phyloP scores from a whole-genome alignment of 106 monocot species.

The Dendrobium nobile region DNA sequence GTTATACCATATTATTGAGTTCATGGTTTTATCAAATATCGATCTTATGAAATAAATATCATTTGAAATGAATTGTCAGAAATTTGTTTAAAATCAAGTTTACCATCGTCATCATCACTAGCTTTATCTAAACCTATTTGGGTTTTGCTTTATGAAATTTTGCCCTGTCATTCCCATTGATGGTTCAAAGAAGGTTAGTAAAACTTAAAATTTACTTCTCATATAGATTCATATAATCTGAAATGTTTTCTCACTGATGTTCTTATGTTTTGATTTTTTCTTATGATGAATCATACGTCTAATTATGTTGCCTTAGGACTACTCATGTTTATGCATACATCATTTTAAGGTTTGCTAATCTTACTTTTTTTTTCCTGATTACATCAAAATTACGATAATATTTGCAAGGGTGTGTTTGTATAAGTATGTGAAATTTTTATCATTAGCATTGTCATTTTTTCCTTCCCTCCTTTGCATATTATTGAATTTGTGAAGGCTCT shows the following conservation, averaged over 20 bases:
- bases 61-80: background rate
- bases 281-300: no score
- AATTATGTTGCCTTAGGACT: no score
- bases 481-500: background rate
- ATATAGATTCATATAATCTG: background rate
- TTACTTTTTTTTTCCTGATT: no score
- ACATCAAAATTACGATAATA: no score
- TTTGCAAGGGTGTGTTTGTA: no score
- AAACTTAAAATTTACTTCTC: background rate
- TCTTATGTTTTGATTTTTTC: no score
- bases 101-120: background rate
- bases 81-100: background rate
- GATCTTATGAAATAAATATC: background rate
- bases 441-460: background rate
- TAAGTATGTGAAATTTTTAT: background rate
- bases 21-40: background rate
- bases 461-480: background rate
- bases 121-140: background rate
- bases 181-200: background rate
- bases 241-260: no score
- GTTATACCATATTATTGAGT: background rate
- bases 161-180: background rate
- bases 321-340: no score
- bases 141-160: background rate
- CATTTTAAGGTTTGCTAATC: no score